A percentile compares a stretch with the other conserved stretches of the same genome.
phyloP scores from a whole-genome alignment of 768 basidiomycete species.

The Chlorophyllum brunneum region DNA sequence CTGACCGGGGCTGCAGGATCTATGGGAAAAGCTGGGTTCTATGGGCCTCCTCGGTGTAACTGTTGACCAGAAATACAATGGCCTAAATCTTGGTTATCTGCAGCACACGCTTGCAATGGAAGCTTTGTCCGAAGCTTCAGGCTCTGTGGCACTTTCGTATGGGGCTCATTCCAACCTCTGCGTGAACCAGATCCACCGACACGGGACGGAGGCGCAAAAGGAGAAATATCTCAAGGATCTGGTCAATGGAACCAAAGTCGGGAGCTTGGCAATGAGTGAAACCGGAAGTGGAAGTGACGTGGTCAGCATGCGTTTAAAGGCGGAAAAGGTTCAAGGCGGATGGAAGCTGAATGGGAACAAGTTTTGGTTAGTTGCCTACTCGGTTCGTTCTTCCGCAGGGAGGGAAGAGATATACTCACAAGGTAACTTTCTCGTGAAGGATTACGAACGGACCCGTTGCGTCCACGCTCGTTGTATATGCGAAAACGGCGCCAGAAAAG shows the following conservation, averaged over 20 bases:
- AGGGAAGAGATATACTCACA: conserved; percentile 8
- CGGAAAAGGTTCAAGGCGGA: conserved; percentile 72
- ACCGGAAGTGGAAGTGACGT: conserved; percentile 91
- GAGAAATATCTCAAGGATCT: conserved; percentile 79
- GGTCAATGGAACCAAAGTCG: conserved; percentile 77
- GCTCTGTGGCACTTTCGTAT: conserved; percentile 88
- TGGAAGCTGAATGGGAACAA: conserved; percentile 87
- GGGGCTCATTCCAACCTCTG: conserved; percentile 92
- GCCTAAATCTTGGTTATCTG: conserved; percentile 79
- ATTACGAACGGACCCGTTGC: conserved; percentile 94
- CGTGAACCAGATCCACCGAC: conserved; percentile 79
- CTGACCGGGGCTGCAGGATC: conserved; percentile 45
- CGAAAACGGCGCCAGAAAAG: conserved; percentile 75
- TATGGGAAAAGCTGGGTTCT: conserved; percentile 85
- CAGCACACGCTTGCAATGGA: conserved; percentile 94
- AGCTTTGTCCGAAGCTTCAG: conserved; percentile 85
- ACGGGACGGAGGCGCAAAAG: conserved; percentile 83
- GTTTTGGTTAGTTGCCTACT: conserved; percentile 64
- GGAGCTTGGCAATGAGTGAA: conserved; percentile 94
- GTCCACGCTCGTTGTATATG: conserved; percentile 90
- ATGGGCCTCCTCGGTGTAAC: conserved; percentile 94
- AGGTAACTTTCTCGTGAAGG: conserved; percentile 39
- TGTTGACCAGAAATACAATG: conserved; percentile 76
- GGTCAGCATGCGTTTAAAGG: conserved; percentile 86
- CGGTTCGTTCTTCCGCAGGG: not conserved